These are phyloP conservation scores for Quercus phellos DNA, from an alignment of 331 rosid species.

Conservation along the genomic window DNA sequence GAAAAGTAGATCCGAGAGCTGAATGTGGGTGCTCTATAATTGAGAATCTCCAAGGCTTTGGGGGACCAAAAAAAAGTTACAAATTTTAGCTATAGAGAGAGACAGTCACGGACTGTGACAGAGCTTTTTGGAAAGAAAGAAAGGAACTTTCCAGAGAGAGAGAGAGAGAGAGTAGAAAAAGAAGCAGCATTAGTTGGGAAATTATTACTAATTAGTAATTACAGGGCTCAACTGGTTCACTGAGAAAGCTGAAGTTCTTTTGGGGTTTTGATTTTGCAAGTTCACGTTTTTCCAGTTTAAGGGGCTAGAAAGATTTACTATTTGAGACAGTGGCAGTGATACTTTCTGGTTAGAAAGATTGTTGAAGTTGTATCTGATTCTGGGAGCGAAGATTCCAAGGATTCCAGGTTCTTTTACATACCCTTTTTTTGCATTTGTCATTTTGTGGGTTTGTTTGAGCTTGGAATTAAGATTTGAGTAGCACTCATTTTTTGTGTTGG, in stretches of 20 bases:
- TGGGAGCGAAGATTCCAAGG: constrained; percentile 1
- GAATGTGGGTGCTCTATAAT: constrained; percentile 12
- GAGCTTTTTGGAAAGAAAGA: not conserved
- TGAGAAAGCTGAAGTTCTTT: constrained; percentile 4
- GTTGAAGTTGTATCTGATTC: constrained; percentile 15
- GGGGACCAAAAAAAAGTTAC: not conserved
- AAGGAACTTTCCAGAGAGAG: not conserved
- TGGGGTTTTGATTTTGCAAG: not conserved
- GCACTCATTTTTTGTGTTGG: not conserved
- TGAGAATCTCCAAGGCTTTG: not conserved
- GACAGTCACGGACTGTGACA: not conserved
- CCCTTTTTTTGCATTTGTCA: constrained; percentile 17
- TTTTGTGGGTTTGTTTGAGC: constrained; percentile 7
- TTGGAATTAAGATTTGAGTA: not conserved
- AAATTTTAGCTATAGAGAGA: not conserved
- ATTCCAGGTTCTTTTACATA: constrained; percentile 3
- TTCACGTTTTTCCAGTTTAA: not conserved
- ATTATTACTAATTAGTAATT: too few species aligned
- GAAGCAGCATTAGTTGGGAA: too few species aligned
- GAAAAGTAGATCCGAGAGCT: constrained; percentile 9
- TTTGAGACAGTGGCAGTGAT: not conserved
- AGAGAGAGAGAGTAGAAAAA: not conserved
- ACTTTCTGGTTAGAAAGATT: not conserved
- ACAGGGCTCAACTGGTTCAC: not conserved
- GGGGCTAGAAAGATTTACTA: not conserved